Conservation (phyloP, 2,329 filamentous ascomycete species). For the Remersonia thermophila region DNA sequence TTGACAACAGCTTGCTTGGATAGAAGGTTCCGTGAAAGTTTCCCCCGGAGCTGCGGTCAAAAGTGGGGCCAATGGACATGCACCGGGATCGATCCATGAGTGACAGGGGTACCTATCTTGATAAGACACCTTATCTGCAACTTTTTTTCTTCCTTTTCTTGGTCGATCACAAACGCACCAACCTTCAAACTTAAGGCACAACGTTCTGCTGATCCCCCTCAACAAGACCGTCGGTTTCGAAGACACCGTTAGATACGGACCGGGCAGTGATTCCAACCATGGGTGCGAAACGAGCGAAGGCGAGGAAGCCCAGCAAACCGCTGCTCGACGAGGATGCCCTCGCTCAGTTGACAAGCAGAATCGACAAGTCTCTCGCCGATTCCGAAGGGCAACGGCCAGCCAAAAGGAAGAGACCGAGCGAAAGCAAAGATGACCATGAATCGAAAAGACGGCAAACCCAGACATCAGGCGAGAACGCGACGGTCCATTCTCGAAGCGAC, state of each 20-base stretch:
- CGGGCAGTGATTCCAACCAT: slow-evolving; percentile 6
- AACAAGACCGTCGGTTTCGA: too few relatives aligned
- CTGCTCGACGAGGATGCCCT: slow-evolving; percentile 40
- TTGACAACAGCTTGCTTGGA: too few relatives aligned
- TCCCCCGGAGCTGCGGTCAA: too few relatives aligned
- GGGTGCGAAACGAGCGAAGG: slow-evolving; percentile 21
- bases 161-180: too few relatives aligned
- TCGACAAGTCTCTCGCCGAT: slow-evolving; percentile 39
- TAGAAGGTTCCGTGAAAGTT: too few relatives aligned
- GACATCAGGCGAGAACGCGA: slow-evolving; percentile 19
- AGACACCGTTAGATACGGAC: too few relatives aligned
- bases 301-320: slow-evolving; percentile 22
- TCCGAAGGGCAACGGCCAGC: slow-evolving; percentile 24
- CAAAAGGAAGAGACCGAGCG: slow-evolving; percentile 30
- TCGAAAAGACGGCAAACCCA: slow-evolving; percentile 21
- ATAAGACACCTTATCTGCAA: background rate
- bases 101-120: background rate
- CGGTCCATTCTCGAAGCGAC: slow-evolving; percentile 9
- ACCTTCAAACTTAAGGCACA: too few relatives aligned
- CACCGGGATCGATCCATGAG: too few relatives aligned
- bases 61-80: too few relatives aligned
- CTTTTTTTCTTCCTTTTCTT: too few relatives aligned
- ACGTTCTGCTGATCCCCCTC: too few relatives aligned
- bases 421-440: slow-evolving; percentile 20
- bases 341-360: slow-evolving; percentile 41